A percentile compares a stretch with the other conserved stretches of the same genome.
phyloP scores from a whole-genome alignment of 2,329 filamentous ascomycete species.

The Trichophyton verrucosum region DNA sequence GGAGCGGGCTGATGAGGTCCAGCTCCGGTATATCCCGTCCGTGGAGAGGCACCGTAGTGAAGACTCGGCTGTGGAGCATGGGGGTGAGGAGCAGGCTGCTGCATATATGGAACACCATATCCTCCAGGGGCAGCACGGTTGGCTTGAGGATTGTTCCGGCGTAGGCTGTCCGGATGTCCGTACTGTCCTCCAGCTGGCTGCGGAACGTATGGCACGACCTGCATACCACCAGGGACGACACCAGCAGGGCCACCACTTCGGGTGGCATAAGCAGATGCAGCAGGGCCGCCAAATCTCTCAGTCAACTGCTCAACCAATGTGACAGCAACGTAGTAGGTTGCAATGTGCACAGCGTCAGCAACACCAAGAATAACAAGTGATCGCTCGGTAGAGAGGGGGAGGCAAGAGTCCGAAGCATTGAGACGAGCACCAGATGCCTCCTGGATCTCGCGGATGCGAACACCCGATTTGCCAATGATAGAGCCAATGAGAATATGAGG shows the following conservation, averaged over 20 bases:
- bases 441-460: conserved; percentile 94
- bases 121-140: conserved; percentile 65
- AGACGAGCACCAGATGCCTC: conserved; percentile 92
- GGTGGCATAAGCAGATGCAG: conserved; percentile 94
- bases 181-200: conserved; percentile 88
- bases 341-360: conserved; percentile 95
- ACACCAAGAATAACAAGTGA: conserved; percentile 98
- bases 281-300: conserved; percentile 88
- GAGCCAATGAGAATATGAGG: conserved; percentile 96
- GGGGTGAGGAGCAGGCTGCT: conserved; percentile 46
- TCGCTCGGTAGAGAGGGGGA: conserved; percentile 88
- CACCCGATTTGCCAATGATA: conserved; percentile 94
- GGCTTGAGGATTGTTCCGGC: conserved; percentile 59
- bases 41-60: conserved; percentile 67
- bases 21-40: conserved; percentile 62
- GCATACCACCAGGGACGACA: conserved; percentile 92
- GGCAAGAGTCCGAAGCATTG: conserved; percentile 88
- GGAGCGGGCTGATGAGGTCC: conserved; percentile 66
- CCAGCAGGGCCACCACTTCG: conserved; percentile 86
- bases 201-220: conserved; percentile 95
- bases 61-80: conserved; percentile 54
- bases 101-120: conserved; percentile 60
- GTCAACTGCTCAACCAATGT: conserved; percentile 97
- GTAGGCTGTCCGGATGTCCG: conserved; percentile 73
- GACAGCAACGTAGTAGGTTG: conserved; percentile 95